Evolutionary conservation across 192 early-diverging fungal genomes (phyloP).

Genomic region (Umbelopsis ramanniana): DNA sequence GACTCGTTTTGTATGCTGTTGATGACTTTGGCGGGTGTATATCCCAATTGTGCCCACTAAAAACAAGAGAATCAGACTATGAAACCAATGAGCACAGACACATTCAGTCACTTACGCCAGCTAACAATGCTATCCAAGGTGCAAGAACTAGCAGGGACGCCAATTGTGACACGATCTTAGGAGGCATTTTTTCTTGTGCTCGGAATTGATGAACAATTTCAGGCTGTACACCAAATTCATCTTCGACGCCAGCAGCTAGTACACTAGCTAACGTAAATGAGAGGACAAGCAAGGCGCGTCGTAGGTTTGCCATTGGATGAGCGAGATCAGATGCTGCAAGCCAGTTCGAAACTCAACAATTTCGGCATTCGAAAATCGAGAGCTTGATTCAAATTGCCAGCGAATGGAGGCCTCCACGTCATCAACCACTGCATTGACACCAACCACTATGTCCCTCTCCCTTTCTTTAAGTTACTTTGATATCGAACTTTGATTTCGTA

Average conservation of each 20-base stretch:
- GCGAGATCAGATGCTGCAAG: neutral
- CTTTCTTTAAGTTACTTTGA: no score
- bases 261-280: conserved; percentile 13
- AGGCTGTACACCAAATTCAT: conserved; percentile 40
- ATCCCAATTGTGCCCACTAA: conserved; percentile 51
- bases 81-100: neutral
- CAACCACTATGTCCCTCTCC: no score
- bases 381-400: neutral
- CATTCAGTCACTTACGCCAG: conserved; percentile 41
- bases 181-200: conserved; percentile 50
- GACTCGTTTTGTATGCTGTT: conserved; percentile 9
- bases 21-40: conserved; percentile 41
- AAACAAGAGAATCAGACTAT: conserved; percentile 14
- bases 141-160: conserved; percentile 46
- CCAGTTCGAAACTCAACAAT: neutral
- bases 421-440: neutral
- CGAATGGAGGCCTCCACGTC: conserved; percentile 15
- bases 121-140: conserved; percentile 46
- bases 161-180: conserved; percentile 42
- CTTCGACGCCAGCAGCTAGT: conserved; percentile 37
- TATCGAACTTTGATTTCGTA: no score
- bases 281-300: conserved; percentile 1
- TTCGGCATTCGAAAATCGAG: neutral
- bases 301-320: conserved; percentile 14
- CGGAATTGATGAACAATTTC: conserved; percentile 61